These are phyloP conservation scores for Tetrahymena thermophila DNA, from an alignment of 73 alveolate genomes.

Conservation along the genomic window DNA sequence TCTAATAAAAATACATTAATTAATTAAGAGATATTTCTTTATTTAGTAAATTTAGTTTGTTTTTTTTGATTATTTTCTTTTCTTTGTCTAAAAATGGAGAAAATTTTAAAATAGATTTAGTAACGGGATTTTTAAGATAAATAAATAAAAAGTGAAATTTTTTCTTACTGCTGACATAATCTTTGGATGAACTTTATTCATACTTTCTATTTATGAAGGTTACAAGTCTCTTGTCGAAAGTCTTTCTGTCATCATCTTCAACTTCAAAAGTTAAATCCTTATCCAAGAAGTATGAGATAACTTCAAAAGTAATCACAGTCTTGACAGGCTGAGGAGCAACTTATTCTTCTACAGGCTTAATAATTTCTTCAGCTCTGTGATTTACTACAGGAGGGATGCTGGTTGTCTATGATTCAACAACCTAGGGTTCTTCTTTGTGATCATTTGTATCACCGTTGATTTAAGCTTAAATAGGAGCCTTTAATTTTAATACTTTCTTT, in stretches of 20 bases:
- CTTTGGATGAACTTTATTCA: not conserved
- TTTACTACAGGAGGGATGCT: too few species aligned
- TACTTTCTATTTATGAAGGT: not conserved
- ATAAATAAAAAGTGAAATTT: too few species aligned
- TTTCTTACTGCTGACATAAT: not conserved
- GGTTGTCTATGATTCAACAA: not conserved
- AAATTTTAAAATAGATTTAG: not conserved
- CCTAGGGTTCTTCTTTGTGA: not conserved
- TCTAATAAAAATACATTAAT: not conserved
- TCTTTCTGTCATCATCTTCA: not conserved
- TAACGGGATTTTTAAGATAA: not conserved
- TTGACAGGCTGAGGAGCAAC: not conserved
- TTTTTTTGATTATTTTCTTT: too few species aligned
- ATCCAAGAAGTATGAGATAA: not conserved
- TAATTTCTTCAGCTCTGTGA: not conserved
- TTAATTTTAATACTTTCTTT: not conserved
- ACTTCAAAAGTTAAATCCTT: not conserved
- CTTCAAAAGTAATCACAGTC: not conserved
- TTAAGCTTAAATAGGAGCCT: too few species aligned
- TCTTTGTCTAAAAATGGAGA: not conserved
- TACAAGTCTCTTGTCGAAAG: not conserved
- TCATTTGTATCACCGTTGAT: too few species aligned
- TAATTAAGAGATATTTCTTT: not conserved
- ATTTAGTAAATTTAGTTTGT: not conserved
- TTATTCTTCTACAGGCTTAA: not conserved